These are phyloP conservation scores for Phytophthora macrochlamydospora DNA, from an alignment of 352 stramenopile species.

Conservation along the genomic window DNA sequence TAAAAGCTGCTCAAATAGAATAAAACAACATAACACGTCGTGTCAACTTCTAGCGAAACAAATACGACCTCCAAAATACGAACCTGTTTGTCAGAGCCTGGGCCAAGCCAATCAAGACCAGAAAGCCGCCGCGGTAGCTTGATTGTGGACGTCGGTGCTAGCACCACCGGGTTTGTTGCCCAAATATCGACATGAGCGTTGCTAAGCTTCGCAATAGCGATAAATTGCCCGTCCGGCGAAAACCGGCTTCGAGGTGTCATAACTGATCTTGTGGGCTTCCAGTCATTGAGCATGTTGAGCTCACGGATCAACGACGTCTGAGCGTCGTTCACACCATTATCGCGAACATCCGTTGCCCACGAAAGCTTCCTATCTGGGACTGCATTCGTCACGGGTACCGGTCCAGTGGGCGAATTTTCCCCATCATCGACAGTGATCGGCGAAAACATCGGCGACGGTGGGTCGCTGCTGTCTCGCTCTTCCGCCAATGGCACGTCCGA, in stretches of 20 bases:
- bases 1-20: slow-evolving; percentile 27
- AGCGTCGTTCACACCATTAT: slow-evolving; percentile 1
- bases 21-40: slow-evolving; percentile 8
- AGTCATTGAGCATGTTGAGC: slow-evolving; percentile 47
- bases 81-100: slow-evolving; percentile 38
- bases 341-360: slow-evolving; percentile 18
- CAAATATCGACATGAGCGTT: slow-evolving; percentile 53
- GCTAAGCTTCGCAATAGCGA: slow-evolving; percentile 42
- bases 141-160: slow-evolving; percentile 35
- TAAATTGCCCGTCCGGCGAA: slow-evolving; percentile 41
- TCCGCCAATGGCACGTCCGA: slow-evolving; percentile 8
- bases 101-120: slow-evolving; percentile 38
- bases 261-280: slow-evolving; percentile 29
- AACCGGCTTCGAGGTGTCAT: slow-evolving; percentile 45
- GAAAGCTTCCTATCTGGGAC: slow-evolving; percentile 8
- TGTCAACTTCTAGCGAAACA: neutral
- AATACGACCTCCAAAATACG: neutral
- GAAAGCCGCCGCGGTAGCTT: slow-evolving; percentile 28
- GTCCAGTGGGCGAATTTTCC: slow-evolving; percentile 5
- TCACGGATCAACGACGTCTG: slow-evolving; percentile 41
- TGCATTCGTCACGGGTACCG: slow-evolving; percentile 12
- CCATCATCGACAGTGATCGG: slow-evolving; percentile 9
- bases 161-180: slow-evolving; percentile 30
- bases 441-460: slow-evolving; percentile 35
- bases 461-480: slow-evolving; percentile 7